Base-by-base conservation (phyloP, 495 filamentous ascomycete species). In the Neurospora sp. region DNA sequence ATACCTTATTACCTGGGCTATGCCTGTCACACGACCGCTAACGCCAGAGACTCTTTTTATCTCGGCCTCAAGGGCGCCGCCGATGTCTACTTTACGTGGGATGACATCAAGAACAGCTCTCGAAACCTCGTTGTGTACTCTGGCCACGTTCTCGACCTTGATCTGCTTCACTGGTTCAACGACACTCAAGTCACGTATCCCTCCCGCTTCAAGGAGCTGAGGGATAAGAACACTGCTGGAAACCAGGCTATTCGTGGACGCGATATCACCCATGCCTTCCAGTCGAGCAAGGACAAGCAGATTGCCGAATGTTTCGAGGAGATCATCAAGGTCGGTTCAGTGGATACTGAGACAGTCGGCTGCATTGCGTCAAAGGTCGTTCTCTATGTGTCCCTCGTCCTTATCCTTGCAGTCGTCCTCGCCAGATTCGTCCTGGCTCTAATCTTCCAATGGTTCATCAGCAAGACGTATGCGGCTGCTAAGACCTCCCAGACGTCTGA, bases 351-450 rank as follows among this genome's bases (percentile, higher is more conserved):
- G 76, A 97, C 94, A 4, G 93, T 99, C 10, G 96, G 96, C 14
- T 99, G 96, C 82, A 98, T 99, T 76, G 96, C 96, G 1, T 96
- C 94, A 70, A 92, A 97, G 81, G 95, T 99, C 18, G 96, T 99
- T 10, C 92, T 99, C 39, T 99, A 98, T 76, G 89, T 97, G 42
- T 96, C 95, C 6, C 85, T 99, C 74, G 90, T 92, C 70, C 92
- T 99, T 83, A 99, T 99, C 81, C 84, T 99, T 37, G 90, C 93
- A 31, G 93, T 98, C 72, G 96, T 98, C 10, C 79, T 87, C 20
- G 88, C 92, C 75, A 96, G 97, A 75, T 99, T 99, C 77, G 79
- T 90, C 16, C 88, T 99, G n/a, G 96, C 96, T 16, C 75, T 98
- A 16, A 78, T 94, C 44, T 99, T 98, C 84, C 93, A 96, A 76